A percentile compares a stretch with the other conserved stretches of the same genome.
phyloP scores from a whole-genome alignment of 1,139 yeast genomes.

The Hansenula sp. region DNA sequence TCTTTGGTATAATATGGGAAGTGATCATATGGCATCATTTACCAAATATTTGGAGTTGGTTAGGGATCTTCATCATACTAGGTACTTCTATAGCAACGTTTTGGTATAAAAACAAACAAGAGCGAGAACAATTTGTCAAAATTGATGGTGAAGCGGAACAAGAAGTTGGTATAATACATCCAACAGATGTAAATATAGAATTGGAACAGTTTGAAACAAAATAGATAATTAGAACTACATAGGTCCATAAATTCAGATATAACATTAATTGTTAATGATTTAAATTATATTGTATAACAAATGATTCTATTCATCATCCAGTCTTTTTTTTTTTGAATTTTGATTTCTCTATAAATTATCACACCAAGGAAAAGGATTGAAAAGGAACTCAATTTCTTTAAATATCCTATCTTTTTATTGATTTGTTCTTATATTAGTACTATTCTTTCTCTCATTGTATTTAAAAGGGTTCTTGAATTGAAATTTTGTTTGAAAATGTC shows the following conservation, averaged over 20 bases:
- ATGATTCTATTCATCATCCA: not conserved
- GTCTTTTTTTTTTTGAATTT: not conserved
- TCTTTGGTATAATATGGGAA: constrained; percentile 82
- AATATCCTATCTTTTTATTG: not conserved
- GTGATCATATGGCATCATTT: constrained; percentile 64
- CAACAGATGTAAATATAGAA: not conserved
- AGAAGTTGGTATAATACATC: not conserved
- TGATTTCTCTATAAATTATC: not conserved
- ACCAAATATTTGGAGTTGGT: constrained; percentile 64
- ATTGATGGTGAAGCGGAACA: not conserved
- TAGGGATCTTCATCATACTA: constrained; percentile 67
- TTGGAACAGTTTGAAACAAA: not conserved
- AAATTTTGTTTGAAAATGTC: not conserved
- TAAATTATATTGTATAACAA: no score
- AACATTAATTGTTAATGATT: no score
- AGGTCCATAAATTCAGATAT: no score
- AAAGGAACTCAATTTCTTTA: not conserved
- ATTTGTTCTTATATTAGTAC: constrained; percentile 1
- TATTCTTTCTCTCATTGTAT: no score
- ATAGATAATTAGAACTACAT: no score
- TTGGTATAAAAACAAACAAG: not conserved
- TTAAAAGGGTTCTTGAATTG: not conserved
- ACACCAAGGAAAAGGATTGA: not conserved
- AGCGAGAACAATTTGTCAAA: not conserved
- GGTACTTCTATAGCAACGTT: constrained; percentile 31